Evolutionary conservation across 2,329 filamentous ascomycete species (phyloP), one percentile per base, ranked within the genome.

Genomic region (Diplodia mutila): DNA sequence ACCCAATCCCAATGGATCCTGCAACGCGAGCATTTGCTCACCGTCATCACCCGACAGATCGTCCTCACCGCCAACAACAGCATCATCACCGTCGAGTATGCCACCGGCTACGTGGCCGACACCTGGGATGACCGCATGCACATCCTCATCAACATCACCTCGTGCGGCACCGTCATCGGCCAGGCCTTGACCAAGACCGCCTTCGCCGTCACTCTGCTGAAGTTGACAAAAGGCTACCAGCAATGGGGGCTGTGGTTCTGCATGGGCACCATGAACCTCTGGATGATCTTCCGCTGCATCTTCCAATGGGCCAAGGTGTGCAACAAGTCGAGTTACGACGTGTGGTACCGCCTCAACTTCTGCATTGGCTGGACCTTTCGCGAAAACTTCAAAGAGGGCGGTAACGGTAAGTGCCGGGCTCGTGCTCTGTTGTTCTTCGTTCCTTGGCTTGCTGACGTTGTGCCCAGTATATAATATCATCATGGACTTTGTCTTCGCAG

Each of bases 101-200:
- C 80, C 7, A 84, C 80, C 8, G 84, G 83, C 61, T 85, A 85
- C 69, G 79, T 84, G 5, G 73, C 76, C 0, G 73, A 81, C n/a
- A 71, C 75, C 21, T 86, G 84, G 84, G 80, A 83, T 68, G 82
- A 84, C 69, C 80, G 79, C 65, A 85, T 85, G 83, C 82, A 84
- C 71, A 85, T 85, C 70, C 75, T 86, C 66, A 85, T 85, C 77
- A 83, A 82, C 70, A 73, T 79, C 27, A 75, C 75, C 39, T 80
- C 78, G 7, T 80, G 78, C 67, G 77, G 77, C 11, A 80, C 77
- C 32, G 71, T 80, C 2, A 69, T 80, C 16, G 76, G 75, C 53
- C 79, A 80, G 68, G 72, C 77, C 48, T 72, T 76, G 25, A 76
- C 75, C 18, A 80, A 80, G 64, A 76, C 76, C 16, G 78, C 78